Conservation (phyloP, 2,329 filamentous ascomycete genomes). For the Aspergillus luchuensis region DNA sequence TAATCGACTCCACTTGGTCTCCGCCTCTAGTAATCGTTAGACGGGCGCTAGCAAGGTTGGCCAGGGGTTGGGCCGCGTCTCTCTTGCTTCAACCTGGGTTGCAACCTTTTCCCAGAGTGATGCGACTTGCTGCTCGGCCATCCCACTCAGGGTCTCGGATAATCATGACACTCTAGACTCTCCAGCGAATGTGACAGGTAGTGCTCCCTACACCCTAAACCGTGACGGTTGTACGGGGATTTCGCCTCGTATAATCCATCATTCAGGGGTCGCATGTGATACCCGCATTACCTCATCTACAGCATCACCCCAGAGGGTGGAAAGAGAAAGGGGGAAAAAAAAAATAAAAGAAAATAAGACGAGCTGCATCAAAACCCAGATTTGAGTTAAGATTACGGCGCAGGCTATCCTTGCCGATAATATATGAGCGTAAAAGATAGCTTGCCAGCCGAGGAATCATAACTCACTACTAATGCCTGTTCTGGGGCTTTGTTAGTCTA, state of each 20-base stretch:
- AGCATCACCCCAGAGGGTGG: not conserved
- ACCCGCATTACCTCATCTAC: constrained; percentile 5
- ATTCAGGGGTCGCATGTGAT: not conserved
- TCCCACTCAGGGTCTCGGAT: constrained; percentile 13
- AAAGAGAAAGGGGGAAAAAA: too few species aligned
- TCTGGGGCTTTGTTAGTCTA: not conserved
- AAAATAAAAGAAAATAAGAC: not conserved
- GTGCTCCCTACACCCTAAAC: not conserved
- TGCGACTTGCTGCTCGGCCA: not conserved
- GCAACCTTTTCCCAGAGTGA: constrained; percentile 4
- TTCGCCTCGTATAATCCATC: not conserved
- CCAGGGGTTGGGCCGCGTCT: constrained; percentile 26
- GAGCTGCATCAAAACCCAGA: not conserved
- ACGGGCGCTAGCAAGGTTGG: constrained; percentile 22
- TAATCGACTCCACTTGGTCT: constrained; percentile 26
- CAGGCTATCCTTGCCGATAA: constrained; percentile 1
- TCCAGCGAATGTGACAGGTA: constrained; percentile 7
- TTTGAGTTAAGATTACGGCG: not conserved
- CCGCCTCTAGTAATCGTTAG: constrained; percentile 28
- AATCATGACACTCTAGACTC: not conserved
- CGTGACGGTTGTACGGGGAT: constrained; percentile 1
- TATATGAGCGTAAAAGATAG: not conserved
- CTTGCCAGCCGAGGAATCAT: not conserved
- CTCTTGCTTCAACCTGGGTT: constrained; percentile 9
- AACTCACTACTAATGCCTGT: not conserved